Conservation (phyloP, 768 basidiomycete genomes). For the Coprinellus micaceus region DNA sequence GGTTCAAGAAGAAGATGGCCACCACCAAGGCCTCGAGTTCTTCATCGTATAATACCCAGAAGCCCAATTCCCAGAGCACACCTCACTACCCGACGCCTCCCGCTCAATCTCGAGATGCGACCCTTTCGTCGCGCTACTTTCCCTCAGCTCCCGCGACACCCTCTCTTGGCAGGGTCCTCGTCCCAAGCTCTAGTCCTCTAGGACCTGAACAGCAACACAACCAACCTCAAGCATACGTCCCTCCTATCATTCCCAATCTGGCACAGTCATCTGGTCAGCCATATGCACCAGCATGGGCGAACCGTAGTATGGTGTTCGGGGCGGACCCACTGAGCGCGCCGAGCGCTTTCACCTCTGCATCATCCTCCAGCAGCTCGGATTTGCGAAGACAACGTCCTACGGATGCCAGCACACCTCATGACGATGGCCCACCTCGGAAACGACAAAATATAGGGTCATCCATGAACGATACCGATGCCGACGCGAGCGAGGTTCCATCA, state of each 20-base stretch:
- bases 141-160: slow-evolving; percentile 41
- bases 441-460: slow-evolving; percentile 54
- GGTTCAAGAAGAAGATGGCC: slow-evolving; percentile 37
- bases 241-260: slow-evolving; percentile 29
- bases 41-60: slow-evolving; percentile 23
- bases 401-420: slow-evolving; percentile 34
- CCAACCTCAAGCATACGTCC: slow-evolving; percentile 38
- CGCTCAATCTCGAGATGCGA: slow-evolving; percentile 73
- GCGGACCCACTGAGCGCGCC: slow-evolving; percentile 58
- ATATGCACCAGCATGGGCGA: slow-evolving; percentile 34
- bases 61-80: slow-evolving; percentile 19
- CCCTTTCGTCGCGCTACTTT: slow-evolving; percentile 63
- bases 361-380: neutral
- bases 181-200: slow-evolving; percentile 73
- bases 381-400: neutral
- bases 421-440: slow-evolving; percentile 70
- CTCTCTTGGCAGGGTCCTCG: slow-evolving; percentile 57
- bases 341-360: slow-evolving; percentile 48
- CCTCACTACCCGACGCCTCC: slow-evolving; percentile 40
- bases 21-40: slow-evolving; percentile 23
- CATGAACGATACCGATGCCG: slow-evolving; percentile 29
- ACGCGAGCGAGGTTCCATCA: slow-evolving; percentile 43
- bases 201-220: slow-evolving; percentile 33
- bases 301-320: slow-evolving; percentile 22
- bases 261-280: neutral